phyloP scores from a whole-genome alignment of 2,329 filamentous ascomycete species.

The Colletotrichum ledebouriae region DNA sequence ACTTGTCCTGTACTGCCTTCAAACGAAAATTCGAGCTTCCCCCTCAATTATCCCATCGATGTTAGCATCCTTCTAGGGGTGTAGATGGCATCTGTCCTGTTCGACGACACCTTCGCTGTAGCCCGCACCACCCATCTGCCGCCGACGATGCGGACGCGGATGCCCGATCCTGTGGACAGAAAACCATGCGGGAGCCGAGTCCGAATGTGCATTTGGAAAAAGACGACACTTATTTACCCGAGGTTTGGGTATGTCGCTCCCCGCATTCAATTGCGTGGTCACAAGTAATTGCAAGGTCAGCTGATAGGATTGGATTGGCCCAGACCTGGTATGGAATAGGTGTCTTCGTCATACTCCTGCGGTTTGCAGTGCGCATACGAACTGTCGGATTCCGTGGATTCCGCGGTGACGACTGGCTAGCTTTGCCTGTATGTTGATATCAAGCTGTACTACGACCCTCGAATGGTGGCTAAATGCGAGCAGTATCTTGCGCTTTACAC shows the following conservation, averaged over 20 bases:
- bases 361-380: slow-evolving; percentile 42
- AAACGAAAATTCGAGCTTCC: neutral
- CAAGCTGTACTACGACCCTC: too few relatives aligned
- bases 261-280: too few relatives aligned
- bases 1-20: neutral
- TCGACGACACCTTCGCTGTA: neutral
- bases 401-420: slow-evolving; percentile 44
- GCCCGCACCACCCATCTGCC: neutral
- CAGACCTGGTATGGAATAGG: slow-evolving; percentile 43
- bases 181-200: slow-evolving; percentile 36
- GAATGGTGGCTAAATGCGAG: neutral
- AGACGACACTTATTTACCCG: slow-evolving; percentile 42
- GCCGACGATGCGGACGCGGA: slow-evolving; percentile 22
- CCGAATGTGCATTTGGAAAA: slow-evolving; percentile 34
- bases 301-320: neutral
- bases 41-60: neutral
- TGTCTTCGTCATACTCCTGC: slow-evolving; percentile 41
- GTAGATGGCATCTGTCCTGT: neutral
- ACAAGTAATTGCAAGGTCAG: neutral
- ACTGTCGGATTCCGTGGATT: slow-evolving; percentile 43
- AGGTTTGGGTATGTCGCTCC: slow-evolving; percentile 41
- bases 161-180: neutral
- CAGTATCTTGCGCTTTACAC: slow-evolving; percentile 46
- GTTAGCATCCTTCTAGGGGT: neutral
- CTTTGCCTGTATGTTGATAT: slow-evolving; percentile 36